These are phyloP conservation scores for Calonectria hawksworthii DNA, from an alignment of 2,329 filamentous ascomycete species.

Conservation along the genomic window DNA sequence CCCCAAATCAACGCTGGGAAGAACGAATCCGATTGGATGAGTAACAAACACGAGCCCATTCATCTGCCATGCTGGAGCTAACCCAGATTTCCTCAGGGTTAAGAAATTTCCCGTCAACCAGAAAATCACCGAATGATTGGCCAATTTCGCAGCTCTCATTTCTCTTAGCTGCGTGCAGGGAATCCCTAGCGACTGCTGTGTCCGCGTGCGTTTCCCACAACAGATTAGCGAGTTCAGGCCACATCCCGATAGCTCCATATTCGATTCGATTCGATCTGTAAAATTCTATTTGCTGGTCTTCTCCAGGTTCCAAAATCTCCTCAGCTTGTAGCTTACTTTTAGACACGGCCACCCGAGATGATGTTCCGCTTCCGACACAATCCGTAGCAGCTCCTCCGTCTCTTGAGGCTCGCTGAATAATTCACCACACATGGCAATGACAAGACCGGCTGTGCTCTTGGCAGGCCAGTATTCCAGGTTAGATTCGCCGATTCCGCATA, in stretches of 20 bases:
- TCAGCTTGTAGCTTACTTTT: slow-evolving; percentile 7
- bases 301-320: neutral
- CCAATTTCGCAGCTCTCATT: neutral
- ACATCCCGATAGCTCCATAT: neutral
- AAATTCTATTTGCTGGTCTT: neutral
- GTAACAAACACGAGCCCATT: neutral
- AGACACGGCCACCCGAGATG: slow-evolving; percentile 12
- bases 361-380: neutral
- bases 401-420: neutral
- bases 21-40: neutral
- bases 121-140: neutral
- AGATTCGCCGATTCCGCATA: slow-evolving; percentile 4
- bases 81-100: neutral
- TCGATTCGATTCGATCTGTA: neutral
- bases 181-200: neutral
- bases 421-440: slow-evolving; percentile 10
- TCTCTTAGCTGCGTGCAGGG: neutral
- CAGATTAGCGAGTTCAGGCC: neutral
- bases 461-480: slow-evolving; percentile 2
- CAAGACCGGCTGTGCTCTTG: neutral
- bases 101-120: neutral
- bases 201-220: neutral
- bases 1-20: neutral
- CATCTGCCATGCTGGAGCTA: neutral
- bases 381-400: neutral